Evolutionary conservation across 257 asterid species (phyloP).

Genomic region (Leonotis leonurus): DNA sequence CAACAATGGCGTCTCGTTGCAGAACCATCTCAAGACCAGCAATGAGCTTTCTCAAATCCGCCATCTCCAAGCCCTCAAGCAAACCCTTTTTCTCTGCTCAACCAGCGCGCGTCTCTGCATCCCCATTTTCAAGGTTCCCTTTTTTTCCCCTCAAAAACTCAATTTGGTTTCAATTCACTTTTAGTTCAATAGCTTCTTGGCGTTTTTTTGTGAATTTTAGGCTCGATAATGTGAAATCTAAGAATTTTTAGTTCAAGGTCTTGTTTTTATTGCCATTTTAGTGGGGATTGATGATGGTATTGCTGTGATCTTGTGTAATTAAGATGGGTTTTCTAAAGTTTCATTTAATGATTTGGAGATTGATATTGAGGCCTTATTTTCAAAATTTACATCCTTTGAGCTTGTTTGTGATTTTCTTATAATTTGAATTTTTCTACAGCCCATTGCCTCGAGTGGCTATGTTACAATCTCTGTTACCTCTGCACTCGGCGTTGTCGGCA

Average conservation of each 20-base stretch:
- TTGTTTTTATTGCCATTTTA: too few relatives aligned
- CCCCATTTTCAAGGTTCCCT: slow-evolving; percentile 24
- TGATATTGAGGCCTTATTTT: not conserved
- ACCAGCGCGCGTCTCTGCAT: slow-evolving; percentile 20
- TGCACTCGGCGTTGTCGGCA: slow-evolving; percentile 67
- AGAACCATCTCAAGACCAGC: slow-evolving; percentile 67
- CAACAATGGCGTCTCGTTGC: slow-evolving; percentile 52
- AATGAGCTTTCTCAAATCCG: slow-evolving; percentile 47
- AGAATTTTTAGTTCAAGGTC: too few relatives aligned
- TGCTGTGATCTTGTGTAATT: too few relatives aligned
- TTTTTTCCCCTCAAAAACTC: not conserved
- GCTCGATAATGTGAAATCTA: too few relatives aligned
- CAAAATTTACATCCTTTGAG: not conserved
- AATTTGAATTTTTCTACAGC: slow-evolving; percentile 22
- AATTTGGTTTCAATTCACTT: not conserved
- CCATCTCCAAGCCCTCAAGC: slow-evolving; percentile 37
- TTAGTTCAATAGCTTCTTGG: not conserved
- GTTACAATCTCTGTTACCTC: slow-evolving; percentile 72
- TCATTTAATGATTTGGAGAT: not conserved
- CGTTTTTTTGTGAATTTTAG: not conserved
- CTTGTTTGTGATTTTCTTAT: not conserved
- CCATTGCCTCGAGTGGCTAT: slow-evolving; percentile 55
- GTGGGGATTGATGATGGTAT: too few relatives aligned
- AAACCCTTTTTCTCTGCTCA: slow-evolving; percentile 23
- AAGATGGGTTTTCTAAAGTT: too few relatives aligned